phyloP scores from a whole-genome alignment of 2,329 filamentous ascomycete genomes.

The Canariomyces notabilis region DNA sequence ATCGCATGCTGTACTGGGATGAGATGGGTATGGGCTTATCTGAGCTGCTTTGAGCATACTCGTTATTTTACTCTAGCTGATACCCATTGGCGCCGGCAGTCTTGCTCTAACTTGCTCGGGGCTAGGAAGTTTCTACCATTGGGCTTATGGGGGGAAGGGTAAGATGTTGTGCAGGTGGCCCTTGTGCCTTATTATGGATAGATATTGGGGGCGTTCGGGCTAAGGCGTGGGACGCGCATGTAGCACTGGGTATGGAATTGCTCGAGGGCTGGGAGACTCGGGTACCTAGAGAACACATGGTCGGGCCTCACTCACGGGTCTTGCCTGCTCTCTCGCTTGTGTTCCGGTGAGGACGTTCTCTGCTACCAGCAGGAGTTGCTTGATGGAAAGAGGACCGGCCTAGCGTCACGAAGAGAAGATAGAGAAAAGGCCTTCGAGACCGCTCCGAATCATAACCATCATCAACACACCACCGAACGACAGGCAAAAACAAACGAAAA shows the following conservation, averaged over 20 bases:
- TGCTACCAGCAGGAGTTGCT: no score
- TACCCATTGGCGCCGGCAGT: slow-evolving; percentile 18
- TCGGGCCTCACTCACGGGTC: no score
- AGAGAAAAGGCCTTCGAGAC: no score
- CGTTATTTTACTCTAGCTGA: slow-evolving; percentile 19
- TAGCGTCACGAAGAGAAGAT: no score
- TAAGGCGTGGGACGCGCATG: background rate
- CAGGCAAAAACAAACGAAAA: no score
- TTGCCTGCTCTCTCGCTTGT: no score
- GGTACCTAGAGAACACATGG: background rate
- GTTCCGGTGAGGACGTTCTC: no score
- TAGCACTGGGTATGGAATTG: background rate
- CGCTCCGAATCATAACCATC: background rate
- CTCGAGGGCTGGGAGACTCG: background rate
- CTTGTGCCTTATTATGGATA: background rate
- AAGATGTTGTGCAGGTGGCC: background rate
- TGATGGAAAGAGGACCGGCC: no score
- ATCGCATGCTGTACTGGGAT: slow-evolving; percentile 8
- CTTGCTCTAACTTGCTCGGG: slow-evolving; percentile 5
- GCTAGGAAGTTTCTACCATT: slow-evolving; percentile 2
- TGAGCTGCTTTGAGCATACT: slow-evolving; percentile 16
- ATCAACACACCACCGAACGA: background rate
- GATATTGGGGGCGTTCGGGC: background rate
- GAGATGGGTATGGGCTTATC: slow-evolving; percentile 18
- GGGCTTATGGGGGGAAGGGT: background rate